A percentile compares a stretch with the other conserved stretches of the same genome.
Conservation (phyloP, 1,139 yeast genomes). For the Keqinozyma sinolaborantium region DNA sequence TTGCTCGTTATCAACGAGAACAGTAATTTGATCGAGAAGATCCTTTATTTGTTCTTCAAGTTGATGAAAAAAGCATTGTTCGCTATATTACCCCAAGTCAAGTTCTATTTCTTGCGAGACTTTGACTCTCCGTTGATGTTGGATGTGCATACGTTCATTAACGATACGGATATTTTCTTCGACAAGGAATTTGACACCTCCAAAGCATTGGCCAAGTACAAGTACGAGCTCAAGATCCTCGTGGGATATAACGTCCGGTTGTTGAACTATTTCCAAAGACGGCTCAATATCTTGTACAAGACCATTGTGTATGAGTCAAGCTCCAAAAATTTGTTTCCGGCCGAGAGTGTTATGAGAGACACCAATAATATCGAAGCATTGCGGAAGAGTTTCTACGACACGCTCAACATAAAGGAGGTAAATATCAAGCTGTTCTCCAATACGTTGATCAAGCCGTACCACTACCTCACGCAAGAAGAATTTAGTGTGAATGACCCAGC, state of each 20-base stretch:
- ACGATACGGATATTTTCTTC: conserved; percentile 25
- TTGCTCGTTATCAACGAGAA: conserved; percentile 18
- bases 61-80: conserved; percentile 32
- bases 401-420: conserved; percentile 23
- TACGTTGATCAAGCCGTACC: conserved; percentile 22
- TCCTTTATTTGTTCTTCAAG: conserved; percentile 32
- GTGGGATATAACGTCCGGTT: conserved; percentile 32
- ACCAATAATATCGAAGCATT: conserved; percentile 22
- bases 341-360: conserved; percentile 24
- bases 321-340: conserved; percentile 23
- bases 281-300: conserved; percentile 14
- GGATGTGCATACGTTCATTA: conserved; percentile 27
- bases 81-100: conserved; percentile 40
- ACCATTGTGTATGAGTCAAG: conserved; percentile 24
- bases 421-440: conserved; percentile 23
- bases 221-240: conserved; percentile 20
- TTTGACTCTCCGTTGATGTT: conserved; percentile 43
- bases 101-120: conserved; percentile 38
- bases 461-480: conserved; percentile 24
- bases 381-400: conserved; percentile 22
- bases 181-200: conserved; percentile 14
- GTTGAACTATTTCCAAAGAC: conserved; percentile 22
- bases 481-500: conserved; percentile 3
- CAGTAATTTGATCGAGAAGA: conserved; percentile 29
- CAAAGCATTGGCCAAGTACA: conserved; percentile 5